These are phyloP conservation scores for Fusarium aywerte DNA, from an alignment of 2,329 filamentous ascomycete species.

Conservation along the genomic window DNA sequence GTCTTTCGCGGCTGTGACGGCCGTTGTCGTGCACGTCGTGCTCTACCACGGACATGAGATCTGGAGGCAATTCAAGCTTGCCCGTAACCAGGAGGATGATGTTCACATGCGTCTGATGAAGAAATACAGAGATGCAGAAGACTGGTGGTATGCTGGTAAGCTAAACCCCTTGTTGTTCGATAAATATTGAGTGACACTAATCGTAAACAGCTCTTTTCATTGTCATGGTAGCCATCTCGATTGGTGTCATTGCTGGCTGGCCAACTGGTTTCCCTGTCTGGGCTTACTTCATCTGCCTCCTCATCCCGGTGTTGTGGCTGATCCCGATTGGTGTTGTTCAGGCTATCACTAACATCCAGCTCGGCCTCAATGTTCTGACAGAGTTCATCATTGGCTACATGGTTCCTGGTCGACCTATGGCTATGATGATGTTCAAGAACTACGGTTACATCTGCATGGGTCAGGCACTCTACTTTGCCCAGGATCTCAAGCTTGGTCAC, in stretches of 20 bases:
- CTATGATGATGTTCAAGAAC: conserved; percentile 83
- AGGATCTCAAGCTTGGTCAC: conserved; percentile 74
- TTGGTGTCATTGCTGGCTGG: conserved; percentile 65
- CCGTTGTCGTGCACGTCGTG: conserved; percentile 66
- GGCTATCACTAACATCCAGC: conserved; percentile 69
- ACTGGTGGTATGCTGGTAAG: conserved; percentile 68
- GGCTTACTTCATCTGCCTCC: conserved; percentile 67
- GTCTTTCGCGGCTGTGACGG: conserved; percentile 73
- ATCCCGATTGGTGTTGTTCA: conserved; percentile 71
- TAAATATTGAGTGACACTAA: conserved; percentile 19
- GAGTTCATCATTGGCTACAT: conserved; percentile 80
- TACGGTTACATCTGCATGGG: conserved; percentile 76
- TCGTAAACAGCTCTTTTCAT: conserved; percentile 56
- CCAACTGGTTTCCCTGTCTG: conserved; percentile 67
- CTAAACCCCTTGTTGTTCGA: conserved; percentile 49
- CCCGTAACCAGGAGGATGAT: conserved; percentile 67
- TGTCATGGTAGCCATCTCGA: conserved; percentile 65
- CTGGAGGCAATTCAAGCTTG: conserved; percentile 64
- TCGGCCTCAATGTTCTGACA: conserved; percentile 77
- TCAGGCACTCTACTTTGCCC: conserved; percentile 71
- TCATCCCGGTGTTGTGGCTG: conserved; percentile 68
- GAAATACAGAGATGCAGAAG: conserved; percentile 68
- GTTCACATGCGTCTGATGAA: conserved; percentile 71
- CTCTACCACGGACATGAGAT: conserved; percentile 68
- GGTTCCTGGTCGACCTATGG: conserved; percentile 74